Evolutionary conservation across 768 basidiomycete genomes (phyloP), one percentile per base, ranked within the genome.

Genomic region (Termitomyces sp.): DNA sequence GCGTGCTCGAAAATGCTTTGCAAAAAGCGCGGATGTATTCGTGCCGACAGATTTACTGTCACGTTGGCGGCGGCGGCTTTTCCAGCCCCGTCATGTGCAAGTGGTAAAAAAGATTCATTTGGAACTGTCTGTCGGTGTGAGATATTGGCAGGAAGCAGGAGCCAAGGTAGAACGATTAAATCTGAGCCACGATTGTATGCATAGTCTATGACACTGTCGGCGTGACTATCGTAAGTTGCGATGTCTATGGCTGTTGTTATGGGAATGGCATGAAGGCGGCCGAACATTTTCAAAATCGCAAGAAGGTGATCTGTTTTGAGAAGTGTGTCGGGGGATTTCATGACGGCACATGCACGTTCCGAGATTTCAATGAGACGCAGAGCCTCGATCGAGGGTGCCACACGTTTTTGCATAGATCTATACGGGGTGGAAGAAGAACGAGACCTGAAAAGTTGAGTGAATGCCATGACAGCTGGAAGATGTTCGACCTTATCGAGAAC

Each of bases 401-500:
- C 67, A 3, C 70, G 68, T 17, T 47, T 54, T 37, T 52, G 60
- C 34, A 49, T 14, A 29, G 45, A n/a, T 10, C 31, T 47, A 3
- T 36, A 29, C 38, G 20, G 60, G 51, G 59, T 60, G 11, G 66
- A 58, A 7, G 65, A 65, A 43, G 46, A 62, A 29, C 72, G 36
- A 4, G 78, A 75, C 42, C 86, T 86, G 49, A 98, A 77, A 59
- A 98, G 85, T 67, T 95, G 90, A 0, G 91, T 85, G 59, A 99
- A 76, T 0, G 91, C 85, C 94, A 99, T 96, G 75, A 92, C 86
- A 5, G 89, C 84, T 0, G 95, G 89, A 0, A 98, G 71, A 70
- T 94, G 91, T 66, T 97, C 96, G 52, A 96, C 77, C 70, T 86
- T 92, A 71, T 96, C 94, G 29, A 98, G 81, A 17, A 98, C 86